phyloP scores from a whole-genome alignment of 352 stramenopile species.

The Globisporangium recalcitrans region DNA sequence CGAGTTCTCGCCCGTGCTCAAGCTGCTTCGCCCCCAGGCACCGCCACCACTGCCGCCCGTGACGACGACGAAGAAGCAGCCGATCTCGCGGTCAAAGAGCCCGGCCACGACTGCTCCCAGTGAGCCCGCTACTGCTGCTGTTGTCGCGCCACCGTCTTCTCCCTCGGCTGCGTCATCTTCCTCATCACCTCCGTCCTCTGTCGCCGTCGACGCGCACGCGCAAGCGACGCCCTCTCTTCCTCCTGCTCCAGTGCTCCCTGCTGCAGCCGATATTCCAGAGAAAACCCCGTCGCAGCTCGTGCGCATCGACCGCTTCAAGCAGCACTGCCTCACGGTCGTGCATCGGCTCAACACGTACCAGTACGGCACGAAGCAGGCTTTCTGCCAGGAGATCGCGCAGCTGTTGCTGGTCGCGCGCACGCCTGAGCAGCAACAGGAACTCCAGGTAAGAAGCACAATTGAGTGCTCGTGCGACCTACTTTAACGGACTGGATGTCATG shows the following conservation, averaged over 20 bases:
- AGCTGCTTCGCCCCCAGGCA: constrained; percentile 32
- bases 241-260: background rate
- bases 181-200: background rate
- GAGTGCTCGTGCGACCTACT: too few relatives aligned
- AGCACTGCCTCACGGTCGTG: constrained; percentile 37
- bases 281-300: constrained; percentile 1
- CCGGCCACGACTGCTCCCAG: background rate
- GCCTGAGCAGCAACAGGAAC: constrained; percentile 21
- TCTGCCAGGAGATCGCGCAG: constrained; percentile 46
- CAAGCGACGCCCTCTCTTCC: background rate
- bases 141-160: background rate
- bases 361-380: constrained; percentile 47
- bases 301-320: constrained; percentile 17
- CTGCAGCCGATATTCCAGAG: background rate
- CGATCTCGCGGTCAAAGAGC: background rate
- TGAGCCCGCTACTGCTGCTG: background rate
- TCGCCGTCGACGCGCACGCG: background rate
- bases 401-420: constrained; percentile 25
- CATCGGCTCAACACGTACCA: constrained; percentile 58
- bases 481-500: too few relatives aligned
- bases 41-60: background rate
- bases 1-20: constrained; percentile 55
- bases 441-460: constrained; percentile 9
- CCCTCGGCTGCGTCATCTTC: background rate
- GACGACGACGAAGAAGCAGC: background rate